Evolutionary conservation across 129 eudicot genomes (phyloP), one percentile per base, ranked within the genome.

Genomic region (Ambrosia artemisiifolia): DNA sequence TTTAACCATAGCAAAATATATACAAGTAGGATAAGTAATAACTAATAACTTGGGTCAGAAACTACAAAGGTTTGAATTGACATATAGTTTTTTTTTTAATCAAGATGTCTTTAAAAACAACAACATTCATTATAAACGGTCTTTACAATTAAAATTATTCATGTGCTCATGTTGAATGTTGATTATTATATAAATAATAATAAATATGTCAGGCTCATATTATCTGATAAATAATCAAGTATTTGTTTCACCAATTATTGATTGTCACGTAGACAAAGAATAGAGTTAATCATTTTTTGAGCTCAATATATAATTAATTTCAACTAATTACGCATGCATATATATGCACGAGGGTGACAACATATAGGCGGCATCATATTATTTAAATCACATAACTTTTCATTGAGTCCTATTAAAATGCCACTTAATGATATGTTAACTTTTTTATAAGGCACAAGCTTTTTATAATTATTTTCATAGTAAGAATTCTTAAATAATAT

Each of bases 311-410:
- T 63, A 63, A 63, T 63, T 63, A n/a, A 63, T 11, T 35, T 63
- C 68, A 63, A 63, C 68, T 63, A 63, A 63, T 63, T 63, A 63
- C 68, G 68, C 68, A 63, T 63, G 68, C 68, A 63, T 63, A 36
- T 63, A 63, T n/a, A 63, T 63, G 68, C 68, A 63, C 68, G 68
- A 63, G 68, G 68, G 68, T 63, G 68, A 63, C 68, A 63, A 63
- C 68, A 63, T 36, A 63, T 63, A 36, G 48, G 48, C 68, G 68
- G 48, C 30, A 63, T 63, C 68, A 63, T 63, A 35, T 63, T 63
- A 16, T 63, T 63, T 35, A 35, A n/a, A 18, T 30, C 65, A 30
- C 4, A 28, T 4, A 59, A 63, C 20, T 36, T 61, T 63, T 63
- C 48, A 63, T 60, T 36, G 68, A 3, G 47, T 36, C 14, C 48